A percentile compares a stretch with the other conserved stretches of the same genome.
phyloP scores from a whole-genome alignment of 352 stramenopile species.

The Phytophthora europaea region DNA sequence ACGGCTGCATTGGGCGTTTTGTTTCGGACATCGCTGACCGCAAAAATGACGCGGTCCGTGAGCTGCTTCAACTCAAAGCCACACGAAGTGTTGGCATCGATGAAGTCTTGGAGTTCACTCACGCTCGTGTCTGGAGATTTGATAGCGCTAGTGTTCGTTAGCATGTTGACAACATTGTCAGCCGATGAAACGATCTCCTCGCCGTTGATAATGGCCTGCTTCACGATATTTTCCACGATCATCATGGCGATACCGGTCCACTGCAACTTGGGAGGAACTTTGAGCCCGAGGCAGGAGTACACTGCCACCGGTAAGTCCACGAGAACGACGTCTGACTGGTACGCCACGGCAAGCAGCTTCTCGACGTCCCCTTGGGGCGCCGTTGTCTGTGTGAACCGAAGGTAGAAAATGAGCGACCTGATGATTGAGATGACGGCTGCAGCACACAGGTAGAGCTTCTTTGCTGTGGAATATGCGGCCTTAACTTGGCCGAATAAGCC shows the following conservation, averaged over 20 bases:
- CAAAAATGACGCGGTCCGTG: conserved; percentile 16
- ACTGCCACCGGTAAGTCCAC: conserved; percentile 11
- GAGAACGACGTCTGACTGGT: conserved; percentile 8
- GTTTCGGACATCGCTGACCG: conserved; percentile 18
- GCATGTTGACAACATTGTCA: conserved; percentile 13
- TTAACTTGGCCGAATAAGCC: conserved; percentile 46
- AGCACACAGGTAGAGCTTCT: conserved; percentile 12
- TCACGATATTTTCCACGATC: conserved; percentile 19
- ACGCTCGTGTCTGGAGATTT: conserved; percentile 4
- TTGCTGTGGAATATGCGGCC: conserved; percentile 1
- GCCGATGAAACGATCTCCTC: conserved; percentile 15
- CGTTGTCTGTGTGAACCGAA: conserved; percentile 10
- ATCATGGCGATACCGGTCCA: conserved; percentile 6
- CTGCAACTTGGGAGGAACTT: conserved; percentile 9
- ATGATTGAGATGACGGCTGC: conserved; percentile 15
- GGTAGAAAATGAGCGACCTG: conserved; percentile 18
- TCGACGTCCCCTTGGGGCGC: conserved; percentile 10
- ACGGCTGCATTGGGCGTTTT: conserved; percentile 19
- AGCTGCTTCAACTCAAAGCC: conserved; percentile 25
- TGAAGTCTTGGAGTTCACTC: conserved; percentile 18
- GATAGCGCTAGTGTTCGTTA: conserved; percentile 2
- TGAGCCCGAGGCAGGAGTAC: conserved; percentile 6
- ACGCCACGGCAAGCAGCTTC: conserved; percentile 8
- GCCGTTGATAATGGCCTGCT: conserved; percentile 22
- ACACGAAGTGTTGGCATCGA: conserved; percentile 14